Conservation (phyloP, 805 yeast genomes). For the Ogataea corticis region DNA sequence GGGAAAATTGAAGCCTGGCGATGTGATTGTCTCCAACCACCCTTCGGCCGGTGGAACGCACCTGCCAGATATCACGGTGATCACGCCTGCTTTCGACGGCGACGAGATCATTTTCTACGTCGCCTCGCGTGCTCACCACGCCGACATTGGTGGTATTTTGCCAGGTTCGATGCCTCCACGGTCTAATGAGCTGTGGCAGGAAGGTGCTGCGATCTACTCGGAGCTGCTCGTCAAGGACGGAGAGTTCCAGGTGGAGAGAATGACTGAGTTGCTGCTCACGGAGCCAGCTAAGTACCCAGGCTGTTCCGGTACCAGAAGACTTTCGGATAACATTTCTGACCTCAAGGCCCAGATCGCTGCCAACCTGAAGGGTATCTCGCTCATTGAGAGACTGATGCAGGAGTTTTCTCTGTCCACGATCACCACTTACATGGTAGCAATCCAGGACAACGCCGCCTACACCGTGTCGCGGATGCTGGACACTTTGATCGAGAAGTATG, state of each 20-base stretch:
- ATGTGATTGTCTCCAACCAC: constrained; percentile 75
- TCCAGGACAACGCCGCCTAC: constrained; percentile 73
- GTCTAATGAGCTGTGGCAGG: constrained; percentile 81
- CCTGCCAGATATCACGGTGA: constrained; percentile 87
- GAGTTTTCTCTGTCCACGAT: constrained; percentile 66
- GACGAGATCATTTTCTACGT: constrained; percentile 74
- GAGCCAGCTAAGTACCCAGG: constrained; percentile 84
- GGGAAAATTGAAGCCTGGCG: constrained; percentile 66
- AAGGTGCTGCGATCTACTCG: constrained; percentile 85
- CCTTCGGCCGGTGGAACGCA: constrained; percentile 88
- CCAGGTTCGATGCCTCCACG: constrained; percentile 97
- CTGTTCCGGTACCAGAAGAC: constrained; percentile 84
- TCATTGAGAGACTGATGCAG: constrained; percentile 57
- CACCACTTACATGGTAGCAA: constrained; percentile 74
- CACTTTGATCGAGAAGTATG: constrained; percentile 44
- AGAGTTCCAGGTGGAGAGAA: constrained; percentile 69
- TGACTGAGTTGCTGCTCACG: constrained; percentile 58
- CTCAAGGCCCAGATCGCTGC: constrained; percentile 87
- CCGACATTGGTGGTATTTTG: constrained; percentile 89
- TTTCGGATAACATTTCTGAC: constrained; percentile 82
- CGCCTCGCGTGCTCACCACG: constrained; percentile 95
- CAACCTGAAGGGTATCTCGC: constrained; percentile 76
- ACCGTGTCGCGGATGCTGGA: constrained; percentile 62
- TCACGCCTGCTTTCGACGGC: constrained; percentile 81
- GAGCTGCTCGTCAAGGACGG: constrained; percentile 74